Conservation (phyloP, 306 rosid species). For the Ammopiptanthus mongolicus region DNA sequence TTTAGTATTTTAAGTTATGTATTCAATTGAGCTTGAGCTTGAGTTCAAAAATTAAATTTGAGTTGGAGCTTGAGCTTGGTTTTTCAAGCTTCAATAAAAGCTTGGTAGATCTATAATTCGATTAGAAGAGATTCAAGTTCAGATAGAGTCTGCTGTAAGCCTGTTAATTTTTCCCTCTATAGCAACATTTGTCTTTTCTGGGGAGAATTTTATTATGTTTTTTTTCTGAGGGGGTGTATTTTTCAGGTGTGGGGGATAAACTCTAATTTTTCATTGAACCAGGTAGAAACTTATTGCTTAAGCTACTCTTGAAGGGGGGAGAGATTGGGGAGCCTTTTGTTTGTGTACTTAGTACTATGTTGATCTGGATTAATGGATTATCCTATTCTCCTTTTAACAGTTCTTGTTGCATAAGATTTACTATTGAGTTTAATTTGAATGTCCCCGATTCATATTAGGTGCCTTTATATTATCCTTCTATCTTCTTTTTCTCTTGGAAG, state of each 20-base stretch:
- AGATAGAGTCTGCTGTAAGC: background rate
- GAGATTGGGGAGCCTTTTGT: background rate
- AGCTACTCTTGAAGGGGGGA: slow-evolving; percentile 2
- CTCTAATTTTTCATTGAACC: background rate
- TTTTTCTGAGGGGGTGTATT: too few relatives aligned
- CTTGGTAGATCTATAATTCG: background rate
- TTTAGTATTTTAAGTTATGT: background rate
- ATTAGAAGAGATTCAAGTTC: background rate
- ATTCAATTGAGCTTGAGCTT: background rate
- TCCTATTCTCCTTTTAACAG: background rate
- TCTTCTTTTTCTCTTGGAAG: background rate
- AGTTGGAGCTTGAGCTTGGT: background rate
- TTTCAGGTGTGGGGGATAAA: too few relatives aligned
- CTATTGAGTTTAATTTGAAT: background rate
- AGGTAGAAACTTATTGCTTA: background rate
- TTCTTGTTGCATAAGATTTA: background rate
- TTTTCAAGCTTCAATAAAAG: background rate
- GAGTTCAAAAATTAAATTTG: background rate
- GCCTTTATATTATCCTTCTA: background rate
- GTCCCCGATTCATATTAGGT: background rate
- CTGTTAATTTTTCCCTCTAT: background rate
- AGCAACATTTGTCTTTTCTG: background rate
- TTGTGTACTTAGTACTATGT: background rate
- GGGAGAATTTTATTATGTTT: background rate
- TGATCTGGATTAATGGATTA: slow-evolving; percentile 7